phyloP scores from a whole-genome alignment of 768 basidiomycete species.

The Lepiota venenata region DNA sequence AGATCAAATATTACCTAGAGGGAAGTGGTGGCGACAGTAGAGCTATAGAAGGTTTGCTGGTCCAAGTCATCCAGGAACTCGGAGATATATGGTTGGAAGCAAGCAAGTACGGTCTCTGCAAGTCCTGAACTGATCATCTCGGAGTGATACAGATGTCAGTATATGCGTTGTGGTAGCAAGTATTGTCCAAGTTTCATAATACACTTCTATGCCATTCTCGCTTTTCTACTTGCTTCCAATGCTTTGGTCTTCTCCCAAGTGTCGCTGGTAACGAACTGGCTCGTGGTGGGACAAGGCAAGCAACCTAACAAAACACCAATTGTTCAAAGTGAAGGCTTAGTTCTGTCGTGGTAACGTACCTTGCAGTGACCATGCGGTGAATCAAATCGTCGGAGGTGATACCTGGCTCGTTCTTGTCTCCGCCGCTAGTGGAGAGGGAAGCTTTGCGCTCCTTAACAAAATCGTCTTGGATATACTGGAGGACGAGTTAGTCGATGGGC shows the following conservation, averaged over 20 bases:
- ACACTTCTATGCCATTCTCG: conserved; percentile 14
- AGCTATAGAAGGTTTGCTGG: conserved; percentile 48
- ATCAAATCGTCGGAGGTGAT: conserved; percentile 61
- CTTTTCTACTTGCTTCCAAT: conserved; percentile 48
- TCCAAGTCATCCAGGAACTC: conserved; percentile 56
- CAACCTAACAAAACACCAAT: conserved; percentile 36
- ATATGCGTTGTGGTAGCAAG: background rate
- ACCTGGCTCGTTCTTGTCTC: conserved; percentile 24
- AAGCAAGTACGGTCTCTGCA: conserved; percentile 30
- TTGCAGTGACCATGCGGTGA: conserved; percentile 63
- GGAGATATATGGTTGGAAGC: conserved; percentile 69
- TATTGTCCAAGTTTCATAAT: background rate
- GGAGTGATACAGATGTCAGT: background rate
- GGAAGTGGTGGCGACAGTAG: conserved; percentile 55
- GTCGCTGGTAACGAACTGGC: conserved; percentile 47
- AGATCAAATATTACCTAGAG: conserved; percentile 91
- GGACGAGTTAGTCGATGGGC: background rate
- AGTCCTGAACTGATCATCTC: conserved; percentile 10
- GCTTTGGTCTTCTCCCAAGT: conserved; percentile 64
- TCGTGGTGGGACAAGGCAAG: conserved; percentile 60
- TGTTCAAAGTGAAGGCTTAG: conserved; percentile 8
- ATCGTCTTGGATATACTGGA: conserved; percentile 72
- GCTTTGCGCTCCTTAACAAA: conserved; percentile 52
- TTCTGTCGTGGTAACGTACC: conserved; percentile 37
- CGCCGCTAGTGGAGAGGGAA: conserved; percentile 16